A percentile compares a stretch with the other conserved stretches of the same genome.
Evolutionary conservation across 208 protist species (phyloP).

Genomic region (Entamoeba invadens): DNA sequence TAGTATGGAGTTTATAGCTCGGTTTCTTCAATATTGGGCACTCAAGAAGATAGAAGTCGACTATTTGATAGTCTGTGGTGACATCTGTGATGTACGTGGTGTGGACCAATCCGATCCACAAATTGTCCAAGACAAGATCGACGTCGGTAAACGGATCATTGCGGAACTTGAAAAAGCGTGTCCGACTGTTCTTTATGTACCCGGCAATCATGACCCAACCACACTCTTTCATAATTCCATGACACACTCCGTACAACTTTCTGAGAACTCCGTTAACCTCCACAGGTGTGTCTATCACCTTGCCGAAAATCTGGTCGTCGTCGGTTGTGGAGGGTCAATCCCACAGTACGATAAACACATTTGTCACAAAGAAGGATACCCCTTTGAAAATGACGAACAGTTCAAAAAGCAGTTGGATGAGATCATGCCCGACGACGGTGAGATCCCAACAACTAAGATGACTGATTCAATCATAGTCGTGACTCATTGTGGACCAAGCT

Average conservation of each 20-base stretch:
- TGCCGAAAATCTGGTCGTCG: background rate
- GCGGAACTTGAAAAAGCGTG: background rate
- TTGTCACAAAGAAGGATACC: background rate
- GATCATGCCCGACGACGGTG: background rate
- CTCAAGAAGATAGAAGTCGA: background rate
- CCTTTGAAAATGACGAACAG: background rate
- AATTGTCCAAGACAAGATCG: background rate
- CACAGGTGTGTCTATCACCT: background rate
- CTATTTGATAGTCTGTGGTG: background rate
- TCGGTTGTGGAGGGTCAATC: background rate
- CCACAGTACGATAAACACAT: background rate
- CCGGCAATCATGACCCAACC: background rate
- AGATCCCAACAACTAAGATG: background rate
- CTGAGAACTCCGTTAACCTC: background rate
- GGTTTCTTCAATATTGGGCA: background rate
- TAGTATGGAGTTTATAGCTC: background rate
- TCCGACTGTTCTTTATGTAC: background rate
- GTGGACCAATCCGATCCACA: background rate
- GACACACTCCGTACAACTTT: background rate
- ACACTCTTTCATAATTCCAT: background rate
- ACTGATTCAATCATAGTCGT: background rate
- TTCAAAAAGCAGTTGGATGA: background rate
- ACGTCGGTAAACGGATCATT: background rate
- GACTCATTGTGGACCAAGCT: background rate
- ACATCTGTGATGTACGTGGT: background rate